Evolutionary conservation across 345 rosid species (phyloP), one percentile per base, ranked within the genome.

Genomic region (Hypericum perforatum): DNA sequence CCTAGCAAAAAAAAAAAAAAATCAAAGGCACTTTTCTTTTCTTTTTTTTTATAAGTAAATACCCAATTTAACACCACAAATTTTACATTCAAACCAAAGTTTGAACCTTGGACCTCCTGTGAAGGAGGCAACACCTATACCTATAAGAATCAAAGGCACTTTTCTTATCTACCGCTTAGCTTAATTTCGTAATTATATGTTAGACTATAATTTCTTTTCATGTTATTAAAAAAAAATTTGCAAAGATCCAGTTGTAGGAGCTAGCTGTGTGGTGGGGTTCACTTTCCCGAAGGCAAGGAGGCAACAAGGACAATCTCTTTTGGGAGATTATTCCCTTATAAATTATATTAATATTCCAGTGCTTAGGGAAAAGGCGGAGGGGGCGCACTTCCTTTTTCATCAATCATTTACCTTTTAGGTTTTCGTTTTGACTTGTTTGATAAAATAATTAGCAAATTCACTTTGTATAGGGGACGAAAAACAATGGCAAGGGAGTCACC

Each of bases 281-380:
- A 22, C 32, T 58, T 76, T 78, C 87, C 82, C 63, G 59, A 58
- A 54, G 56, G 61, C 50, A 59, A 57, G 84, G 84, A 81, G 60
- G 78, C 72, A 74, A 74, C 71, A 48, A 42, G 1, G 22, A 5
- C 7, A 11, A 3, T 6, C 29, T 41, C 48, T 61, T 41, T 6
- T 2, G 16, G 8, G 45, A 63, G 66, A 60, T 58, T 61, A 57
- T 59, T 40, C 1, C 32, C 37, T n/a, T 11, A n/a, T n/a, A n/a
- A n/a, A 40, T 41, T 32, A 16, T 9, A 49, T 49, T 55, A 50
- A 57, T 62, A 16, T 39, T 16, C 11, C 39, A 11, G n/a, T n/a
- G n/a, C n/a, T 68, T 63, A 57, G 39, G 52, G n/a, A n/a, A n/a
- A n/a, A n/a, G n/a, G 43, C 2, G 16, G 32, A 22, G 32, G 32